These are phyloP conservation scores for Diaporthe amygdali DNA, from an alignment of 2,329 filamentous ascomycete species.

Conservation along the genomic window DNA sequence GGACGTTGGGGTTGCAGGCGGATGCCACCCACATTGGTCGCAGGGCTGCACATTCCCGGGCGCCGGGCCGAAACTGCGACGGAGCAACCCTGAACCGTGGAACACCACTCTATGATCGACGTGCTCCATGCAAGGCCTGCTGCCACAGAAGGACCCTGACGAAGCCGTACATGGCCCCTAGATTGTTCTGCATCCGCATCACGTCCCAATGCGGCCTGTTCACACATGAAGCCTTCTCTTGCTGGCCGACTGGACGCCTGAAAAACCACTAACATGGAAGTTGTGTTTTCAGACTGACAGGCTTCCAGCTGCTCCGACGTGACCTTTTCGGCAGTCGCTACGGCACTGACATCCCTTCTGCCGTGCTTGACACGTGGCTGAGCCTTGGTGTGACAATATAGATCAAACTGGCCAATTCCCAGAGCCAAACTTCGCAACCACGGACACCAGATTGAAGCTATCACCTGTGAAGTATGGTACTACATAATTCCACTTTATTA, in stretches of 20 bases:
- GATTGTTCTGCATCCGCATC: slow-evolving; percentile 9
- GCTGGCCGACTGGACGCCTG: background rate
- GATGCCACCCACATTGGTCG: slow-evolving; percentile 9
- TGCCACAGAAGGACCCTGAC: slow-evolving; percentile 5
- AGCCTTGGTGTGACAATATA: background rate
- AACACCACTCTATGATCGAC: slow-evolving; percentile 1
- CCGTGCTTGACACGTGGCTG: slow-evolving; percentile 19
- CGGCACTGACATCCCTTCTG: slow-evolving; percentile 12
- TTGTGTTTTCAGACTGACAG: background rate
- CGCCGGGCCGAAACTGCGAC: slow-evolving; percentile 13
- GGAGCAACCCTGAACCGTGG: slow-evolving; percentile 9
- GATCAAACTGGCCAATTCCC: background rate
- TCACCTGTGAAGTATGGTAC: background rate
- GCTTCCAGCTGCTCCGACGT: background rate
- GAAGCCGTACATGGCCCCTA: background rate
- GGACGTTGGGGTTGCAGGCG: background rate
- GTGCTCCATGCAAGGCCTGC: background rate
- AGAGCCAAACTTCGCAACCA: background rate
- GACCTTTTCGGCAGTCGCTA: slow-evolving; percentile 1
- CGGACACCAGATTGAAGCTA: background rate
- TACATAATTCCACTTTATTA: background rate
- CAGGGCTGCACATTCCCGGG: slow-evolving; percentile 5
- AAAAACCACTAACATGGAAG: background rate
- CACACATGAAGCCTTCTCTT: background rate
- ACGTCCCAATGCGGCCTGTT: background rate